These are phyloP conservation scores for Lentinula novae-zelandiae DNA, from an alignment of 1,284 basidiomycete species.

Conservation along the genomic window DNA sequence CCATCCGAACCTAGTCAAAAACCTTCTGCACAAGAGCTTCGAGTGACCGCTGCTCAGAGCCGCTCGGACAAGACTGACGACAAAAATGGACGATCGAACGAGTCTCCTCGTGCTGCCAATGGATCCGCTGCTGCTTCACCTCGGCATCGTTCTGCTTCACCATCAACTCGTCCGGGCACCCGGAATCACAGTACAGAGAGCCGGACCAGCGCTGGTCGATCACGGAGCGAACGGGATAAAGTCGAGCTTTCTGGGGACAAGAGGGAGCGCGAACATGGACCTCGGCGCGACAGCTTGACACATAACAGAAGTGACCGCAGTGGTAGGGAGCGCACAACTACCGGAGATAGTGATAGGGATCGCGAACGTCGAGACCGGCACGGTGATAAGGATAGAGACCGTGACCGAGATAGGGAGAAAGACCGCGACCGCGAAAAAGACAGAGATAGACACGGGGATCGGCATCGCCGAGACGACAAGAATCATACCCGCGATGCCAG, in stretches of 20 bases:
- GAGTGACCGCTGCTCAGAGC: slow-evolving; percentile 70
- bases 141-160: slow-evolving; percentile 61
- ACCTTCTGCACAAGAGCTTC: slow-evolving; percentile 72
- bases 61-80: slow-evolving; percentile 38
- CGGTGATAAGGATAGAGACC: slow-evolving; percentile 37
- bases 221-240: slow-evolving; percentile 46
- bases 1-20: slow-evolving; percentile 78
- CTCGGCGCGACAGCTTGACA: slow-evolving; percentile 44
- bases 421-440: slow-evolving; percentile 34
- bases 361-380: slow-evolving; percentile 36
- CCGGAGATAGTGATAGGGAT: slow-evolving; percentile 13
- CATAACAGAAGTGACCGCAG: slow-evolving; percentile 42
- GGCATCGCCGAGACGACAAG: slow-evolving; percentile 31
- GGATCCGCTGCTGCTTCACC: slow-evolving; percentile 54
- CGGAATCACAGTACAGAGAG: slow-evolving; percentile 71
- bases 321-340: slow-evolving; percentile 31
- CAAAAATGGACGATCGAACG: slow-evolving; percentile 28
- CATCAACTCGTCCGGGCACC: slow-evolving; percentile 61
- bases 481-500: slow-evolving; percentile 39
- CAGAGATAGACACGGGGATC: slow-evolving; percentile 40
- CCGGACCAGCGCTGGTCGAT: slow-evolving; percentile 61
- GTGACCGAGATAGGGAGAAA: slow-evolving; percentile 40
- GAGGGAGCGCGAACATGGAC: slow-evolving; percentile 42
- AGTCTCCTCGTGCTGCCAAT: slow-evolving; percentile 39
- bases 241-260: slow-evolving; percentile 49